Conservation (phyloP, 108 stramenopile species). For the Conticribra weissflogii region DNA sequence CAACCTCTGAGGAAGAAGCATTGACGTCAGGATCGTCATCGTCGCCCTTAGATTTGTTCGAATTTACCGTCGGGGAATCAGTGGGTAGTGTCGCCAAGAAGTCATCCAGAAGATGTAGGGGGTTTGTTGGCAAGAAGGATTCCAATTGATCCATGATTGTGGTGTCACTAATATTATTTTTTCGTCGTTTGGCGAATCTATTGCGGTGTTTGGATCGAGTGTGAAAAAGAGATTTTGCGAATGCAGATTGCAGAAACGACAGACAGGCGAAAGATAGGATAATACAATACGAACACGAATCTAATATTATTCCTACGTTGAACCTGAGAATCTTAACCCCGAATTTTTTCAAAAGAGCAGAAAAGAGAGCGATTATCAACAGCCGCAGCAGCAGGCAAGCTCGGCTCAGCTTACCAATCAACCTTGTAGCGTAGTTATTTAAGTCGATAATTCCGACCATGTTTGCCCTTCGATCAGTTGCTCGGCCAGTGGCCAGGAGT, state of each 20-base stretch:
- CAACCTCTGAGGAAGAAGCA: neutral
- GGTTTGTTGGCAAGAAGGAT: constrained; percentile 12
- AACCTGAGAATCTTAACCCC: neutral
- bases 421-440: neutral
- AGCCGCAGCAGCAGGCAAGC: neutral
- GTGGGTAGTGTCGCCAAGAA: constrained; percentile 27
- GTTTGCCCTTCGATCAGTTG: constrained; percentile 42
- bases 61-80: neutral
- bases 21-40: constrained; percentile 4
- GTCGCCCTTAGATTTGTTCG: neutral
- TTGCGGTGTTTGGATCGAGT: neutral
- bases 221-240: too few relatives aligned
- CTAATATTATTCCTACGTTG: neutral
- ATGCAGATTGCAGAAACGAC: too few relatives aligned
- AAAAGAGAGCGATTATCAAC: neutral
- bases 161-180: neutral
- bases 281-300: neutral
- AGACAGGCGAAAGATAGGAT: neutral
- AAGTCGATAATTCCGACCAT: constrained; percentile 12
- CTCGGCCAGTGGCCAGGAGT: constrained; percentile 44
- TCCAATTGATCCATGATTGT: neutral
- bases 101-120: constrained; percentile 43
- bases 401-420: neutral
- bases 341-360: neutral
- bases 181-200: neutral